Evolutionary conservation across 2,329 filamentous ascomycete genomes (phyloP).

Genomic region (Talaromyces islandicus): DNA sequence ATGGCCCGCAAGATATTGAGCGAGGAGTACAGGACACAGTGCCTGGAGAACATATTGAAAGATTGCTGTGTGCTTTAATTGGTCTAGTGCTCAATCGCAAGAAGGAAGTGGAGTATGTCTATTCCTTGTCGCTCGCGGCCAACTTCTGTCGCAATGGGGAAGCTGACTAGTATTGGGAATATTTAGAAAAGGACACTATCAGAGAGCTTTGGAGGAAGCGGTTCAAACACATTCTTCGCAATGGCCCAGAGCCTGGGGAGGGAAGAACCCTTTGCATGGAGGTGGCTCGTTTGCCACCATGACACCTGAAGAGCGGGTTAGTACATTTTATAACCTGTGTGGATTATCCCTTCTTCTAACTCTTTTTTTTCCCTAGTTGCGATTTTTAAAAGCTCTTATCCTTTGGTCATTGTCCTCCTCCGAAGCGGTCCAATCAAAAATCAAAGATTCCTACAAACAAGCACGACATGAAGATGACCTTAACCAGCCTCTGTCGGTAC

Average conservation of each 20-base stretch:
- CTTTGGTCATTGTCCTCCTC: conserved; percentile 88
- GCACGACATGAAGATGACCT: conserved; percentile 68
- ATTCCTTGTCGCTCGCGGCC: conserved; percentile 15
- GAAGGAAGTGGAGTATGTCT: conserved; percentile 91
- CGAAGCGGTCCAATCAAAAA: conserved; percentile 70
- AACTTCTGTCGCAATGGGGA: background rate
- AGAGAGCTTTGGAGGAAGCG: conserved; percentile 88
- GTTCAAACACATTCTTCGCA: conserved; percentile 77
- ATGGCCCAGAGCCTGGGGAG: conserved; percentile 81
- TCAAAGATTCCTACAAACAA: conserved; percentile 86
- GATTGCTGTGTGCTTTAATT: conserved; percentile 81
- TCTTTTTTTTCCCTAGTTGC: conserved; percentile 54
- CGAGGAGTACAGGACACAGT: conserved; percentile 69
- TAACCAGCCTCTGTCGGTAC: conserved; percentile 84
- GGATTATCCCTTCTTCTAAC: background rate
- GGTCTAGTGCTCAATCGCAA: conserved; percentile 90
- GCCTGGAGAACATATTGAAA: conserved; percentile 80
- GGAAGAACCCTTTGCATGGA: conserved; percentile 75
- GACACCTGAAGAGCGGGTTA: conserved; percentile 73
- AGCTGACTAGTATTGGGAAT: conserved; percentile 23
- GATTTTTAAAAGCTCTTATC: conserved; percentile 73
- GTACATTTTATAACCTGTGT: conserved; percentile 15
- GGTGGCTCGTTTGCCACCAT: conserved; percentile 76
- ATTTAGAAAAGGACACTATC: conserved; percentile 79
- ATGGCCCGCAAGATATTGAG: conserved; percentile 94